Evolutionary conservation across 495 filamentous ascomycete genomes (phyloP), one percentile per base, ranked within the genome.

Genomic region (Aspergillus ellipticus): DNA sequence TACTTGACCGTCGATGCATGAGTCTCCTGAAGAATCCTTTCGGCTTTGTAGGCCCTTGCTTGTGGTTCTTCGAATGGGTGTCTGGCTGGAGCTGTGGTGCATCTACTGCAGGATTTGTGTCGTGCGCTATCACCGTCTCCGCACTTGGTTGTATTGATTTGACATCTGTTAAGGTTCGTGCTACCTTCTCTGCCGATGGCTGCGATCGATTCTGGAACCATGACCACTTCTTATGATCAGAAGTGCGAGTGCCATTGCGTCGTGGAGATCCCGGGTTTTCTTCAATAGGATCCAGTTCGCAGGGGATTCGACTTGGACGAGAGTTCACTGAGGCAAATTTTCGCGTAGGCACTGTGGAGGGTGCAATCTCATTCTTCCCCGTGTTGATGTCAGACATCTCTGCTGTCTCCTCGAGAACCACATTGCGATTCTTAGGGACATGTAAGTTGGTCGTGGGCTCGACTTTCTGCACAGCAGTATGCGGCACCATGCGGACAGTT

Each of bases 181-280:
- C n/a, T 7, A 55, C 55, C 4, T 65, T 49, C 5, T 66, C 68
- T 1, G 68, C 68, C 6, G 65, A 66, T 1, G 69, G 65, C 31
- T 82, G 81, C 4, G 79, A 79, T 24, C 74, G 69, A 2, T 83
- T 79, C 48, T 78, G 85, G 64, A 89, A 87, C 86, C 86, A 90
- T 2, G 79, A 81, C 59, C 82, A 78, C 37, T 82, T 87, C 67
- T 85, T 87, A 42, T 55, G 53, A 37, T 79, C 67, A 1, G 70
- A 60, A 19, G 54, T 33, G 28, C 57, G 55, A 10, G 55, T 42
- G 17, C 57, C 64, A 9, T 60, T 66, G 17, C 56, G 56, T 42
- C 61, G 68, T 1, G 69, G 71, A 15, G 68, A 67, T 9, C 56
- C 47, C 2, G 66, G 66, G 13, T 58, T 35, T 56, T 76, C 69